Percentiles rank a stretch among this genome's conserved stretches.
phyloP scores from a whole-genome alignment of 2,329 filamentous ascomycete genomes.

The Fusarium penzigii region DNA sequence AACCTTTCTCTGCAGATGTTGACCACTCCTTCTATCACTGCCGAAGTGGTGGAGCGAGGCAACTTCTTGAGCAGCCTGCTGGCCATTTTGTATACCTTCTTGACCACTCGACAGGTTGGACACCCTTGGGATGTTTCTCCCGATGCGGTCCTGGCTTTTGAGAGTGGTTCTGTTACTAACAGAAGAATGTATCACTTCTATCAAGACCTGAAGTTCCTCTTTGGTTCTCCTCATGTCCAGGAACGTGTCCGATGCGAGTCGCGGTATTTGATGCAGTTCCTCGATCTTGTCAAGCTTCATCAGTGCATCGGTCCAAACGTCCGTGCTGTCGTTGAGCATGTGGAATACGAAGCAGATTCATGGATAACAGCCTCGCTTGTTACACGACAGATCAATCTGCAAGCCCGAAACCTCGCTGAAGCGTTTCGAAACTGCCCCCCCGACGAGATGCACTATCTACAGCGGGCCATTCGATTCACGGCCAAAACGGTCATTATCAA shows the following conservation, averaged over 20 bases:
- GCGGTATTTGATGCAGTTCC: slow-evolving; percentile 88
- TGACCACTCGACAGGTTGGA: slow-evolving; percentile 93
- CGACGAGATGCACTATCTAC: slow-evolving; percentile 67
- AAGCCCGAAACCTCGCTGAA: slow-evolving; percentile 86
- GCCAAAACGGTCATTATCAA: slow-evolving; percentile 85
- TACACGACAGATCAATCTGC: slow-evolving; percentile 89
- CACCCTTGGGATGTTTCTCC: slow-evolving; percentile 88
- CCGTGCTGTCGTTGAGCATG: slow-evolving; percentile 87
- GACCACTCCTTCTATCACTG: slow-evolving; percentile 93
- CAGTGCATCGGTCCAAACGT: slow-evolving; percentile 97
- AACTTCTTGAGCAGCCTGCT: slow-evolving; percentile 96
- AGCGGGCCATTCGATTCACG: slow-evolving; percentile 69
- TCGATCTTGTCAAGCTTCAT: slow-evolving; percentile 93
- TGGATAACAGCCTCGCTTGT: slow-evolving; percentile 97
- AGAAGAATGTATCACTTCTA: slow-evolving; percentile 98
- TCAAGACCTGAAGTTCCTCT: slow-evolving; percentile 86
- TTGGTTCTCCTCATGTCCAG: slow-evolving; percentile 86
- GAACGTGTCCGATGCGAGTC: slow-evolving; percentile 79
- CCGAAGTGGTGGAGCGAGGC: slow-evolving; percentile 89
- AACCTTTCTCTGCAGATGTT: slow-evolving; percentile 96
- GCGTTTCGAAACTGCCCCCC: slow-evolving; percentile 72
- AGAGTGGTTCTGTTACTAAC: slow-evolving; percentile 93
- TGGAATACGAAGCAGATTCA: slow-evolving; percentile 96
- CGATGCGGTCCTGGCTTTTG: slow-evolving; percentile 85
- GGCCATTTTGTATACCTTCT: slow-evolving; percentile 95